Conservation (phyloP, 2,329 filamentous ascomycete genomes). For the Alternaria postmessia region DNA sequence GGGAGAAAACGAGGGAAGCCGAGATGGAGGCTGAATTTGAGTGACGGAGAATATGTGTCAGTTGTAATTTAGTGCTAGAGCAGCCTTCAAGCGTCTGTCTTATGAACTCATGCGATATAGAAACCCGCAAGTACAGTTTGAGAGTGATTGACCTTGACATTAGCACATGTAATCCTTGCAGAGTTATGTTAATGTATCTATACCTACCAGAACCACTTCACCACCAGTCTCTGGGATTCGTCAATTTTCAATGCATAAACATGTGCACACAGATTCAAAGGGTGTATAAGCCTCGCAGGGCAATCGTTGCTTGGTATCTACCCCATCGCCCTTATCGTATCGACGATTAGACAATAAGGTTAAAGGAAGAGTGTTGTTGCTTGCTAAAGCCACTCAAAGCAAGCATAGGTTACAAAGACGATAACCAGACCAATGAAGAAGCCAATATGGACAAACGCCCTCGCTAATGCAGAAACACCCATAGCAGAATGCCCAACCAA, state of each 20-base stretch:
- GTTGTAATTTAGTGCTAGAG: no score
- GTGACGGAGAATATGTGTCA: background rate
- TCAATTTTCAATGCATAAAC: background rate
- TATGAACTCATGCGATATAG: no score
- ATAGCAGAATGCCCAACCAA: slow-evolving; percentile 12
- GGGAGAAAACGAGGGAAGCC: background rate
- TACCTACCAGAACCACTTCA: no score
- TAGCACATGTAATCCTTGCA: no score
- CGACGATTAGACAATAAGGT: background rate
- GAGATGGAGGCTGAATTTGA: background rate
- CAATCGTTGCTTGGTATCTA: slow-evolving; percentile 9
- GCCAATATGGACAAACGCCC: slow-evolving; percentile 27
- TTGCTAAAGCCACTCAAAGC: background rate
- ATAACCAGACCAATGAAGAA: background rate
- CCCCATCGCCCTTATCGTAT: background rate
- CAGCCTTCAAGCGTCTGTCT: no score
- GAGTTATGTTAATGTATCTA: background rate
- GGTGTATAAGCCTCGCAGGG: slow-evolving; percentile 9
- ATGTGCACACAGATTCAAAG: background rate
- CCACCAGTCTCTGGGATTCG: no score
- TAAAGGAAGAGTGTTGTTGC: background rate
- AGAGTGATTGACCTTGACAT: no score
- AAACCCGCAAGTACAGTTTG: no score
- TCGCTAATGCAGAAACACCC: slow-evolving; percentile 43
- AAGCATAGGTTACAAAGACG: background rate